Evolutionary conservation across 768 basidiomycete species (phyloP).

Genomic region (Russula sp.): DNA sequence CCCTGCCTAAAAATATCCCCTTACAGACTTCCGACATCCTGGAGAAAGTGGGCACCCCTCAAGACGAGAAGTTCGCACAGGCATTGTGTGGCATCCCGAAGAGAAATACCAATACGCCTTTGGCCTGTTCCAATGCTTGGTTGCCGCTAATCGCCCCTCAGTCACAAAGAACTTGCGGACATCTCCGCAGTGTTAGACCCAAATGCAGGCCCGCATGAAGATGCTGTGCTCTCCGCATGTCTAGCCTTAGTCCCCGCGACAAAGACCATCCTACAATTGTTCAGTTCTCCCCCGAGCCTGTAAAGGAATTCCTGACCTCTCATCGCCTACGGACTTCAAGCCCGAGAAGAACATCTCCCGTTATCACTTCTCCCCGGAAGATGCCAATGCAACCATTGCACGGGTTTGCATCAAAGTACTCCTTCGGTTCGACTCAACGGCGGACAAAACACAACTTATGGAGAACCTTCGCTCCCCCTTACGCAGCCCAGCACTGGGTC

Average conservation of each 20-base stretch:
- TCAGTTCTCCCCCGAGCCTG: not conserved
- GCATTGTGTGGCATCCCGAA: not conserved
- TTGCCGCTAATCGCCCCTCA: slow-evolving; percentile 2
- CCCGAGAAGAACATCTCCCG: not conserved
- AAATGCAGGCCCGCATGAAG: not conserved
- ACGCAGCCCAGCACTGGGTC: not conserved
- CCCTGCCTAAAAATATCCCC: not conserved
- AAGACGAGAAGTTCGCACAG: not conserved
- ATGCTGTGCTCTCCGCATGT: not conserved
- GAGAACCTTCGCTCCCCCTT: not conserved
- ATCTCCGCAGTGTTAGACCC: not conserved
- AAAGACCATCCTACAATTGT: not conserved
- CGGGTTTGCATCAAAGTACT: not conserved
- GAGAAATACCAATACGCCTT: not conserved
- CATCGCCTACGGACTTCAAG: not conserved
- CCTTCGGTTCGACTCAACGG: not conserved
- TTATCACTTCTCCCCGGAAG: not conserved
- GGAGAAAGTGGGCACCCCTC: not conserved
- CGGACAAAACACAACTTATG: not conserved
- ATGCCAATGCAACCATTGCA: not conserved
- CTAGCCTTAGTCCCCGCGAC: not conserved
- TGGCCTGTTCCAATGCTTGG: not conserved
- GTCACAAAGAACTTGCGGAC: not conserved
- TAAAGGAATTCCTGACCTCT: slow-evolving; percentile 5
- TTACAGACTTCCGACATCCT: not conserved